These are phyloP conservation scores for Usnea hakonensis DNA, from an alignment of 495 filamentous ascomycete species.

Conservation along the genomic window DNA sequence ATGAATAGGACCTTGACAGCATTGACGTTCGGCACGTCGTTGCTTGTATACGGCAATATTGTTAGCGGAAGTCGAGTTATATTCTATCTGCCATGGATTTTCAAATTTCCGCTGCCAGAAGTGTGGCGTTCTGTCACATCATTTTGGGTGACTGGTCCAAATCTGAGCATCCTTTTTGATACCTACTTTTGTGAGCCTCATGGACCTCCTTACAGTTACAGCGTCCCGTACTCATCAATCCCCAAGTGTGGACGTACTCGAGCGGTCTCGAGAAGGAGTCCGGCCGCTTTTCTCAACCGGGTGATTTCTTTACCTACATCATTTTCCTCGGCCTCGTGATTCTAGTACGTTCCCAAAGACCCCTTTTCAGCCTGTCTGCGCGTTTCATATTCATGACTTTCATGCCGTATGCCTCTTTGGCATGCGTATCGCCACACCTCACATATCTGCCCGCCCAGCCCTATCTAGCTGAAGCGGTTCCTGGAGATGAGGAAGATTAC, in stretches of 20 bases:
- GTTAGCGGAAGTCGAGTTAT: conserved; percentile 46
- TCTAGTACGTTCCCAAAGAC: conserved; percentile 45
- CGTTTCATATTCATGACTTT: conserved; percentile 15
- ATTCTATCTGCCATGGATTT: conserved; percentile 49
- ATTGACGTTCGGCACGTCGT: conserved; percentile 55
- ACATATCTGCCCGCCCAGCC: conserved; percentile 94
- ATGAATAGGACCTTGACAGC: conserved; percentile 61
- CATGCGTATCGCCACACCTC: conserved; percentile 46
- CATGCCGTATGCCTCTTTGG: conserved; percentile 20
- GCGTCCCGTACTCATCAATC: conserved; percentile 27
- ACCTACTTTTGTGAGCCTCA: conserved; percentile 64
- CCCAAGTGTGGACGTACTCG: conserved; percentile 57
- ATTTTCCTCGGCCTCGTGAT: conserved; percentile 52
- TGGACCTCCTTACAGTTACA: conserved; percentile 19
- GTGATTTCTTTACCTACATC: conserved; percentile 61
- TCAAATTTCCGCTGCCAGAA: conserved; percentile 55
- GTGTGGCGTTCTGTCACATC: conserved; percentile 61
- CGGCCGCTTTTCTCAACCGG: conserved; percentile 52
- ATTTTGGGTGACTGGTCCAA: conserved; percentile 62
- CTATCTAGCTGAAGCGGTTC: conserved; percentile 84
- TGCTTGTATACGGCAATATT: conserved; percentile 53
- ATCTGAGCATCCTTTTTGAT: conserved; percentile 65
- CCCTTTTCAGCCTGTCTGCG: conserved; percentile 8
- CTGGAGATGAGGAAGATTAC: conserved; percentile 96
- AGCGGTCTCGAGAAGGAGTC: conserved; percentile 54